phyloP scores from a whole-genome alignment of 192 early-diverging fungal species.

The Powellomyces hirtus region DNA sequence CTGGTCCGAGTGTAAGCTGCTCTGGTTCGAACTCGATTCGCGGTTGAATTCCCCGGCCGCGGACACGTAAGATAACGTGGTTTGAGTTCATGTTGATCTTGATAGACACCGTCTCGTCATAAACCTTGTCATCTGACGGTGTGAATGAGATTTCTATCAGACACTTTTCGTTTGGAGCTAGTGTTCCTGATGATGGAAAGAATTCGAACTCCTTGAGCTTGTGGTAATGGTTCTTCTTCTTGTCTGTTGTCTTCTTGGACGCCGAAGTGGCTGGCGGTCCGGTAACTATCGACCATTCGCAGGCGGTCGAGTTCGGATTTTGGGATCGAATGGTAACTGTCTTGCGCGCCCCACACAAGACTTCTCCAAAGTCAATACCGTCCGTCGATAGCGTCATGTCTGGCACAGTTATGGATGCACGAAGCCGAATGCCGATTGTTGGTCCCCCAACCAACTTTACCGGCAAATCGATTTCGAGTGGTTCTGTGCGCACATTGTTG shows the following conservation, averaged over 20 bases:
- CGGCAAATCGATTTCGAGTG: conserved; percentile 38
- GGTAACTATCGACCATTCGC: conserved; percentile 48
- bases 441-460: conserved; percentile 51
- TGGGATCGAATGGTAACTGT: conserved; percentile 39
- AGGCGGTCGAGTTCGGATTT: conserved; percentile 47
- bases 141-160: conserved; percentile 41
- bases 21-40: conserved; percentile 51
- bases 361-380: conserved; percentile 54
- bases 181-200: conserved; percentile 37
- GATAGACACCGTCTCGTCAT: conserved; percentile 41
- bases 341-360: conserved; percentile 51
- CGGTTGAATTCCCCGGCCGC: conserved; percentile 42
- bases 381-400: conserved; percentile 38
- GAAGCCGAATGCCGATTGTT: conserved; percentile 38
- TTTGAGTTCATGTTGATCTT: conserved; percentile 53
- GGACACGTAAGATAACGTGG: conserved; percentile 29
- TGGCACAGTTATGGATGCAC: conserved; percentile 51
- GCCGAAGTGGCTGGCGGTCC: neutral
- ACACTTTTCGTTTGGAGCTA: conserved; percentile 47
- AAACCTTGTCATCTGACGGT: conserved; percentile 46
- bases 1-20: conserved; percentile 39
- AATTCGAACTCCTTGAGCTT: conserved; percentile 49
- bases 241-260: conserved; percentile 6
- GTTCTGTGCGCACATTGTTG: conserved; percentile 16
- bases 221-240: conserved; percentile 23